Evolutionary conservation across 2,329 filamentous ascomycete species (phyloP).

Genomic region (Neofusicoccum sp.): DNA sequence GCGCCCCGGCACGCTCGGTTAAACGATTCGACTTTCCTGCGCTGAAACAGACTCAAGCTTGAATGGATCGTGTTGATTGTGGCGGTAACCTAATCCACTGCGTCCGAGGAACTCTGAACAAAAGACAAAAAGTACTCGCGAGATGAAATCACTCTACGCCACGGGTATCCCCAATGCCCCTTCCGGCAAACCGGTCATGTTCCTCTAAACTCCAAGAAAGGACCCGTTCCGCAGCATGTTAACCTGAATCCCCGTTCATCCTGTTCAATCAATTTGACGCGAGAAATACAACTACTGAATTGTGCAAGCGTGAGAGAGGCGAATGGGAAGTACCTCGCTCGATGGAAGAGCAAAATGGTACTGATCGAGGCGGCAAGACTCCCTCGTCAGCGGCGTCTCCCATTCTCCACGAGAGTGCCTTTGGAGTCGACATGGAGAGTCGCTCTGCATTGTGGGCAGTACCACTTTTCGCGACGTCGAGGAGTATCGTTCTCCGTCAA

Average conservation of each 20-base stretch:
- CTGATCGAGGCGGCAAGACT: neutral
- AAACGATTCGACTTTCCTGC: too few relatives aligned
- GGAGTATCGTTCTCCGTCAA: constrained; percentile 61
- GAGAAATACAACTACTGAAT: neutral
- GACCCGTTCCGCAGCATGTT: too few relatives aligned
- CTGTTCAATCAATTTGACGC: neutral
- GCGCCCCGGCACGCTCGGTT: too few relatives aligned
- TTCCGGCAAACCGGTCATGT: neutral
- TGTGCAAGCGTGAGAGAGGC: neutral
- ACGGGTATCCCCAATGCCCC: constrained; percentile 13
- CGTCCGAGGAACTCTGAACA: neutral
- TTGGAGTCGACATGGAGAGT: constrained; percentile 34
- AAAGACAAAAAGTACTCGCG: neutral
- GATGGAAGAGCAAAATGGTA: neutral
- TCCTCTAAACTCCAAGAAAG: neutral
- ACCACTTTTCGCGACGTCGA: constrained; percentile 77
- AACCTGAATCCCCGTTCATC: neutral
- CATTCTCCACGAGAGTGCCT: constrained; percentile 32
- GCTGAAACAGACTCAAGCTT: too few relatives aligned
- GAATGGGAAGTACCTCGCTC: too few relatives aligned
- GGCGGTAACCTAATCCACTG: neutral
- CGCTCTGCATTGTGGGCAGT: constrained; percentile 70
- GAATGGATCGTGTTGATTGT: neutral
- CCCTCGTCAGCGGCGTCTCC: neutral
- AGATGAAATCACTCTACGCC: neutral